Conservation (phyloP, 345 rosid species). For the Firmiana major region DNA sequence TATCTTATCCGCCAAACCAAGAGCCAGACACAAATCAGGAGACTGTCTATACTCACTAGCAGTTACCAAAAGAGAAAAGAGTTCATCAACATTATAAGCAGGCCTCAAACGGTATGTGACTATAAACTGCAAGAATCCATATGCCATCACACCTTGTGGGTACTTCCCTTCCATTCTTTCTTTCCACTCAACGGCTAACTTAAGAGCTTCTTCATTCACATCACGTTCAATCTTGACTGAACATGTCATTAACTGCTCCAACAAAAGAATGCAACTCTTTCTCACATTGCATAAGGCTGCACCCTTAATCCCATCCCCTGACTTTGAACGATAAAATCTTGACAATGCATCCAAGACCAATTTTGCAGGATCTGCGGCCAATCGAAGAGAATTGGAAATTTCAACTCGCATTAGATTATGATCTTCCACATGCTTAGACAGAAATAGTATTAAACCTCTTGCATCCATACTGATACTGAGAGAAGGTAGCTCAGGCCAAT, state of each 20-base stretch:
- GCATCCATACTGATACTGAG: constrained; percentile 5
- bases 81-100: constrained; percentile 25
- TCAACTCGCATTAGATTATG: constrained; percentile 17
- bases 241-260: constrained; percentile 19
- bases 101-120: constrained; percentile 29
- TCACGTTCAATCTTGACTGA: constrained; percentile 14
- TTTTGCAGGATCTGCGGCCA: constrained; percentile 29
- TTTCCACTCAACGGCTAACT: constrained; percentile 24
- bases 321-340: constrained; percentile 15
- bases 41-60: constrained; percentile 17
- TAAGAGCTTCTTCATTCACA: constrained; percentile 28
- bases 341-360: constrained; percentile 26
- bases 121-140: constrained; percentile 32
- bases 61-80: constrained; percentile 21
- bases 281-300: neutral
- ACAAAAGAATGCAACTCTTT: constrained; percentile 16
- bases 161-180: constrained; percentile 14
- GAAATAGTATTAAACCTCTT: constrained; percentile 12
- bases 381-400: constrained; percentile 12
- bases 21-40: constrained; percentile 17
- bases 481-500: neutral
- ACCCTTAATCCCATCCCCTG: neutral
- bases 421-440: constrained; percentile 14
- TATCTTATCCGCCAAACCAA: constrained; percentile 26
- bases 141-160: constrained; percentile 16